Percentiles rank a stretch among this genome's conserved stretches.
phyloP scores from a whole-genome alignment of 768 basidiomycete genomes.

The Hericium coralloides region DNA sequence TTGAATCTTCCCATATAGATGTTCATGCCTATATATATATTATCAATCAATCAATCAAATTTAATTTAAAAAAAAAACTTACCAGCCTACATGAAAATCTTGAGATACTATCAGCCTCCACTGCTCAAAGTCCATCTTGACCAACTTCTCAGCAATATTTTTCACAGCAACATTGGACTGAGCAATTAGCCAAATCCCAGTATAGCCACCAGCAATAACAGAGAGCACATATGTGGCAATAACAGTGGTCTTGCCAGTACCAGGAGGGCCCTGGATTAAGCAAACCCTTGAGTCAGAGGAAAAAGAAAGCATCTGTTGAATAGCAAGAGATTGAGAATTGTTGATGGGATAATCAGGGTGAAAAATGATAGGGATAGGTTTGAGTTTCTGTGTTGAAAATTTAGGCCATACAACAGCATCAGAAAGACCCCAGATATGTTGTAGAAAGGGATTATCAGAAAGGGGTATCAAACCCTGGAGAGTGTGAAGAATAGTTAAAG shows the following conservation, averaged over 20 bases:
- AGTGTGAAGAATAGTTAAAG: conserved; percentile 20
- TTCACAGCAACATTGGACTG: conserved; percentile 86
- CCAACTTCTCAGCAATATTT: conserved; percentile 78
- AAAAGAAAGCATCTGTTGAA: conserved; percentile 29
- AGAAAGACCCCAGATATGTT: conserved; percentile 17
- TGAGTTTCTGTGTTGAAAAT: conserved; percentile 16
- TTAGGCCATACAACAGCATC: conserved; percentile 30
- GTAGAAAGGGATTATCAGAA: conserved; percentile 27
- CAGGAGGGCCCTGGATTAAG: conserved; percentile 25
- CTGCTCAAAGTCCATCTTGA: conserved; percentile 37
- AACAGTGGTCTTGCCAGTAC: conserved; percentile 23
- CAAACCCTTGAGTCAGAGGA: conserved; percentile 26
- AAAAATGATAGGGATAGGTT: conserved; percentile 14
- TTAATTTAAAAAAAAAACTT: conserved; percentile 15
- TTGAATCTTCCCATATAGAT: conserved; percentile 47
- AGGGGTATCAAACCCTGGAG: conserved; percentile 26
- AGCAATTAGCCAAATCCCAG: conserved; percentile 72
- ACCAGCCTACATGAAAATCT: conserved; percentile 65
- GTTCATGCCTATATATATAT: conserved; percentile 58
- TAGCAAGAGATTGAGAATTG: conserved; percentile 28
- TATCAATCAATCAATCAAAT: conserved; percentile 2
- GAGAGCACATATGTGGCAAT: conserved; percentile 25
- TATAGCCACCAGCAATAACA: conserved; percentile 16
- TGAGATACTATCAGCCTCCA: conserved; percentile 68
- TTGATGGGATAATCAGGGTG: conserved; percentile 26